Conservation (phyloP, 2,329 filamentous ascomycete species). For the Whalleya microplaca region DNA sequence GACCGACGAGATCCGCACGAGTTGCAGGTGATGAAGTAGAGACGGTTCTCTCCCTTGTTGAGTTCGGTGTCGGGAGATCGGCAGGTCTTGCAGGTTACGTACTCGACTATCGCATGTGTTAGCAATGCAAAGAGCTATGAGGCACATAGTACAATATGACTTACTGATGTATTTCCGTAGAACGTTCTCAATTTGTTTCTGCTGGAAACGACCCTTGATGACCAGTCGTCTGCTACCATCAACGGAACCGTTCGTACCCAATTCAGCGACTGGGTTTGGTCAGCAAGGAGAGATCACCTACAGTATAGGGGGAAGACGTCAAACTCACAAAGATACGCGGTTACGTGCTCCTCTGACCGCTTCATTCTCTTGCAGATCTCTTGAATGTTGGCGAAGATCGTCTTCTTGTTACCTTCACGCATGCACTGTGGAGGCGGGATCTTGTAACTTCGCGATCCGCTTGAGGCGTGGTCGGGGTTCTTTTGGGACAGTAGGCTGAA, state of each 20-base stretch:
- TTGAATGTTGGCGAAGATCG: slow-evolving; percentile 98
- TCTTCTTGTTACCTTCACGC: slow-evolving; percentile 99
- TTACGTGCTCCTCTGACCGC: slow-evolving; percentile 96
- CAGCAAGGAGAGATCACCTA: not conserved
- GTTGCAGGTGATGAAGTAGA: slow-evolving; percentile 99
- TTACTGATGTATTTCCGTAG: slow-evolving; percentile 91
- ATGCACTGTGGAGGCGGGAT: slow-evolving; percentile 98
- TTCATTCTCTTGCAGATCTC: slow-evolving; percentile 99
- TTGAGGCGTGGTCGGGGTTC: slow-evolving; percentile 93
- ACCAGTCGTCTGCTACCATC: slow-evolving; percentile 91
- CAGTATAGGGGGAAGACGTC: not conserved
- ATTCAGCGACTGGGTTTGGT: slow-evolving; percentile 72
- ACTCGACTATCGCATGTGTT: slow-evolving; percentile 68
- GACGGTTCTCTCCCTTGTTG: slow-evolving; percentile 97
- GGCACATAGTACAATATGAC: slow-evolving; percentile 39
- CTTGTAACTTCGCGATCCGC: slow-evolving; percentile 94
- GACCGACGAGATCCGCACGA: slow-evolving; percentile 80
- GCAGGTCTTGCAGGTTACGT: slow-evolving; percentile 99
- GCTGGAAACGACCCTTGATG: slow-evolving; percentile 99
- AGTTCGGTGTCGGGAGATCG: slow-evolving; percentile 92
- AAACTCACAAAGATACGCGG: slow-evolving; percentile 69
- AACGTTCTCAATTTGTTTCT: slow-evolving; percentile 99
- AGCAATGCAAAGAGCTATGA: slow-evolving; percentile 25
- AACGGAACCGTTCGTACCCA: slow-evolving; percentile 95
- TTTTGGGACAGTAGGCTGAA: slow-evolving; percentile 93